Evolutionary conservation across 306 rosid species (phyloP).

Genomic region (Casuarina equisetifolia): DNA sequence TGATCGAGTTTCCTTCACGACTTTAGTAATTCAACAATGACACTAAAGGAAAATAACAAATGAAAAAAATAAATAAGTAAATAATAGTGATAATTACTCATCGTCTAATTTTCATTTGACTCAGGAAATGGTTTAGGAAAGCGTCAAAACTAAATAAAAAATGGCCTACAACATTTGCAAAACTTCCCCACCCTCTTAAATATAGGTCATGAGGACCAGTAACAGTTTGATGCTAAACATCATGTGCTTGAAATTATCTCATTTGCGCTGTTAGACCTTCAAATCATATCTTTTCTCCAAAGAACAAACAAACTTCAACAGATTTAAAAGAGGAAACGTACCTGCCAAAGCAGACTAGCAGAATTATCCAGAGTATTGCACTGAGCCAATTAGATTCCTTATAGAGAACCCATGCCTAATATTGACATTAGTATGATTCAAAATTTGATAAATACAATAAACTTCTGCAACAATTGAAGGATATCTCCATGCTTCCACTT

Average conservation of each 20-base stretch:
- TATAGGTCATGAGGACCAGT: background rate
- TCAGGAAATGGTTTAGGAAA: background rate
- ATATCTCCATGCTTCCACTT: background rate
- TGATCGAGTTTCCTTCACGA: conserved; percentile 15
- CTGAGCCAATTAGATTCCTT: conserved; percentile 71
- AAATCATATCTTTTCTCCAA: background rate
- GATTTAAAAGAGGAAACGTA: conserved; percentile 13
- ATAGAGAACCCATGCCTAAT: conserved; percentile 72
- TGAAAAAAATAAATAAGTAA: background rate
- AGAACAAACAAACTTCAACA: background rate
- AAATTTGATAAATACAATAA: background rate
- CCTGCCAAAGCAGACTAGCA: conserved; percentile 77
- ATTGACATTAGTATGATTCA: conserved; percentile 21
- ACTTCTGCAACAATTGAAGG: background rate
- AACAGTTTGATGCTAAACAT: background rate
- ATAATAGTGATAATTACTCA: background rate
- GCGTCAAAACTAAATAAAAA: background rate
- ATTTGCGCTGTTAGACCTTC: background rate
- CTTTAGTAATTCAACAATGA: conserved; percentile 10
- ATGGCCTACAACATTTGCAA: background rate
- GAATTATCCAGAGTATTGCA: conserved; percentile 60
- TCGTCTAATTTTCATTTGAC: background rate
- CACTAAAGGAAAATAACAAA: background rate
- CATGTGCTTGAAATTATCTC: background rate
- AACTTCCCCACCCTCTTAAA: no score